phyloP scores from a whole-genome alignment of 257 asterid species.

The Thymus quinquecostatus region DNA sequence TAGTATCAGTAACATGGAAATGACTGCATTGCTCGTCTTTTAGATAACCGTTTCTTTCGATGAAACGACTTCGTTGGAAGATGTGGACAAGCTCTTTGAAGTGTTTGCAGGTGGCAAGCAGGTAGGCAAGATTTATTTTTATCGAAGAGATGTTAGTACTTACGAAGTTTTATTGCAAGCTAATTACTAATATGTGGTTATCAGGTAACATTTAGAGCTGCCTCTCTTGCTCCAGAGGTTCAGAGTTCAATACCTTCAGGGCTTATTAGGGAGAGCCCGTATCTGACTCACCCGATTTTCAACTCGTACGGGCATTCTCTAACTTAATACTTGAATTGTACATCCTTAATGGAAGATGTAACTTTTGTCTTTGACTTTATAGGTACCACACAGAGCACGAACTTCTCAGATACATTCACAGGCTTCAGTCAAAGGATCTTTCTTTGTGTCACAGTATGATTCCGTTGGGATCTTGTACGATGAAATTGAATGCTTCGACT shows the following conservation, averaged over 20 bases:
- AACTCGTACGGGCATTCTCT: slow-evolving; percentile 62
- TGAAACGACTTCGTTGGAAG: slow-evolving; percentile 81
- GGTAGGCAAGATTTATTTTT: slow-evolving; percentile 47
- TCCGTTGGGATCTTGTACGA: slow-evolving; percentile 92
- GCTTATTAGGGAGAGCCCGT: slow-evolving; percentile 73
- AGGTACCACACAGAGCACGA: slow-evolving; percentile 94
- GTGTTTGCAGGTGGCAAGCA: slow-evolving; percentile 76
- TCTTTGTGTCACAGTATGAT: slow-evolving; percentile 94
- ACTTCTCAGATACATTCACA: slow-evolving; percentile 76
- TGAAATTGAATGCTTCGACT: slow-evolving; percentile 88
- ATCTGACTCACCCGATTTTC: slow-evolving; percentile 74
- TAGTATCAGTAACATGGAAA: slow-evolving; percentile 8
- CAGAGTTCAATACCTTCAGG: slow-evolving; percentile 65
- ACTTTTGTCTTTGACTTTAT: slow-evolving; percentile 29
- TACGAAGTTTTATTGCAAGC: not conserved
- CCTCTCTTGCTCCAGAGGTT: slow-evolving; percentile 81
- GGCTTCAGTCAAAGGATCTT: slow-evolving; percentile 80
- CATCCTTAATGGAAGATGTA: slow-evolving; percentile 26
- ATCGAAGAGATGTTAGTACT: not conserved
- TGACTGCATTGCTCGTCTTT: slow-evolving; percentile 19
- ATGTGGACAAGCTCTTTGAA: slow-evolving; percentile 79
- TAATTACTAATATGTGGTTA: slow-evolving; percentile 10
- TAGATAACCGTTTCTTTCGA: slow-evolving; percentile 81
- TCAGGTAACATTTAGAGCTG: slow-evolving; percentile 73
- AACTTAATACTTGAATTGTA: slow-evolving; percentile 16